Evolutionary conservation across 1,284 basidiomycete genomes (phyloP).

Genomic region (Ustilago tritici): DNA sequence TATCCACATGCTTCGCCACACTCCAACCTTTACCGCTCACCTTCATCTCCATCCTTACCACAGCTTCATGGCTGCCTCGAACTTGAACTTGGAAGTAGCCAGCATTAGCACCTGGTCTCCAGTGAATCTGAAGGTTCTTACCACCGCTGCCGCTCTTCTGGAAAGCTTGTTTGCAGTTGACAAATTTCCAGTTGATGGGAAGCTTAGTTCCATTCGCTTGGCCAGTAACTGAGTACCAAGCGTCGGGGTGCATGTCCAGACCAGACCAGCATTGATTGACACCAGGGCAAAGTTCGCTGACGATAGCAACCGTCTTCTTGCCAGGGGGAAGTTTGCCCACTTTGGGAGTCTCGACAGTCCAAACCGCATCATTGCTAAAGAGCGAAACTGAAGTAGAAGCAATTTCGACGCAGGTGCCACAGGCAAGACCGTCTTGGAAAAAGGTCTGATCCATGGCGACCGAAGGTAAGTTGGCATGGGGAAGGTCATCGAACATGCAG

Average conservation of each 20-base stretch:
- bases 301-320: slow-evolving; percentile 39
- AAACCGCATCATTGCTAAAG: slow-evolving; percentile 33
- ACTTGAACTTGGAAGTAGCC: slow-evolving; percentile 48
- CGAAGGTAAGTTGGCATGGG: slow-evolving; percentile 36
- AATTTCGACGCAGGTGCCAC: slow-evolving; percentile 51
- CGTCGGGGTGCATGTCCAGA: slow-evolving; percentile 51
- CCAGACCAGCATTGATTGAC: slow-evolving; percentile 44
- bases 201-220: slow-evolving; percentile 28
- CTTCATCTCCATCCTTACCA: slow-evolving; percentile 43
- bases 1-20: slow-evolving; percentile 22
- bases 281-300: slow-evolving; percentile 47
- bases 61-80: slow-evolving; percentile 35
- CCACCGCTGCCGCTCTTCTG: slow-evolving; percentile 19
- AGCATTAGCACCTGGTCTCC: slow-evolving; percentile 26
- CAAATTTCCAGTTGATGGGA: slow-evolving; percentile 43
- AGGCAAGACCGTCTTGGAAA: slow-evolving; percentile 48
- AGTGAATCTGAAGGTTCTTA: slow-evolving; percentile 33
- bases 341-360: slow-evolving; percentile 25
- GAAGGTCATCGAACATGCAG: slow-evolving; percentile 44
- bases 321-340: slow-evolving; percentile 19
- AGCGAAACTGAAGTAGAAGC: slow-evolving; percentile 24
- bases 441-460: slow-evolving; percentile 49
- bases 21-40: slow-evolving; percentile 6
- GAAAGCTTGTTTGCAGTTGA: slow-evolving; percentile 43
- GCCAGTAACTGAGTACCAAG: slow-evolving; percentile 44